Base-by-base conservation (phyloP, 345 rosid species). In the Eucalyptus melliodora region DNA sequence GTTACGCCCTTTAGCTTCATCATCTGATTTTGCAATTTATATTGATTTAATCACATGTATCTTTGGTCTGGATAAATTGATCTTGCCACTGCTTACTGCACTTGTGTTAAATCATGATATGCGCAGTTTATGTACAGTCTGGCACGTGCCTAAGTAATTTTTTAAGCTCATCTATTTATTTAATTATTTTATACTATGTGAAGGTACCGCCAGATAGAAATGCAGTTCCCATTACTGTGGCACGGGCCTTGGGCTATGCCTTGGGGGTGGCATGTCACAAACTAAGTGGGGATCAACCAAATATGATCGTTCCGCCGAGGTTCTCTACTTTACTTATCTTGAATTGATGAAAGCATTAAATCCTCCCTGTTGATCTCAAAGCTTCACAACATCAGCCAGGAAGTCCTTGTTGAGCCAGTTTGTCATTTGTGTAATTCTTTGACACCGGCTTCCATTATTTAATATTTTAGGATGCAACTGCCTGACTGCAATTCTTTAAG, bases 161-260 rank as follows among this genome's bases (percentile, higher is more conserved):
- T 30, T 67, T 65, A 15, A 14, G 80, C 37, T 34, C 42, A 51
- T 80, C 34, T 67, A 40, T 77, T 77, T 37, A 37, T 26, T 81
- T 82, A 44, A 34, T 23, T 8, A 23, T 72, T 26, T 26, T 62
- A 19, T n/a, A 30, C 50, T 9, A 47, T 53, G 44, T 88, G 72
- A 91, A 97, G 99, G 95, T 96, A 96, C 88, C 94, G 99, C 53
- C 99, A 97, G 92, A 87, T 97, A 34, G 99, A n/a, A 97, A 97
- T 88, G 99, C 99, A 42, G 99, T 97, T 69, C 96, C 99, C 21
- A 92, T 97, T 62, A 95, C 96, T 5, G 99, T 96, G 26, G 94
- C 95, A 19, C 96, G 98, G 90, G 98, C 97, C 44, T 88, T 97
- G 89, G 99, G 99, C 86, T 96, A 94, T 89, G 91, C 97, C 21